Evolutionary conservation across 192 early-diverging fungal species (phyloP).

Genomic region (Backusella circina): DNA sequence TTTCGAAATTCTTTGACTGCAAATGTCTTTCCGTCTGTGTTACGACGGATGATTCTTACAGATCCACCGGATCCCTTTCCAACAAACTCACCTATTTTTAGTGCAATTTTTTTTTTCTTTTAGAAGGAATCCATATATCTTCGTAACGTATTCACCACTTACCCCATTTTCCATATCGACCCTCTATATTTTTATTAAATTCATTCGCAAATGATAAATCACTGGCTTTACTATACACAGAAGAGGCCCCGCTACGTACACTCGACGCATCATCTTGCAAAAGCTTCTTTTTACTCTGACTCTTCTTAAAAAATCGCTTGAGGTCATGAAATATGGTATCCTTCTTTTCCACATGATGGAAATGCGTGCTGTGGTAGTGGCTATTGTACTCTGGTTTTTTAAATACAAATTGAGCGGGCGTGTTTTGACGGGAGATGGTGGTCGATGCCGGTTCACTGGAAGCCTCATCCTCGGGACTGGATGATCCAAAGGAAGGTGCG

Average conservation of each 20-base stretch:
- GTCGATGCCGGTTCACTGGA: background rate
- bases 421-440: constrained; percentile 12
- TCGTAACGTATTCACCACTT: too few relatives aligned
- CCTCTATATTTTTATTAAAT: constrained; percentile 32
- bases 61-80: constrained; percentile 74
- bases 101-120: constrained; percentile 10
- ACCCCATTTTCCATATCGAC: constrained; percentile 39
- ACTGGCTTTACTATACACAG: constrained; percentile 12
- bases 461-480: constrained; percentile 14
- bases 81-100: constrained; percentile 34
- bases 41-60: constrained; percentile 61
- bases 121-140: too few relatives aligned
- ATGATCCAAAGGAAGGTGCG: constrained; percentile 19
- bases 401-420: constrained; percentile 37
- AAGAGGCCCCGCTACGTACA: background rate
- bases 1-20: constrained; percentile 84
- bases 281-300: background rate
- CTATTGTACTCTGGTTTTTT: constrained; percentile 38
- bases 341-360: constrained; percentile 36
- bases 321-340: constrained; percentile 45
- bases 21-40: constrained; percentile 60
- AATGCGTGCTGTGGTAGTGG: constrained; percentile 35
- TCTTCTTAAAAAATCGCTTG: constrained; percentile 45
- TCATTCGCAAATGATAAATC: constrained; percentile 31
- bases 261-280: background rate